Evolutionary conservation across 768 basidiomycete species (phyloP).

Genomic region (Podaxis carcinomalis): DNA sequence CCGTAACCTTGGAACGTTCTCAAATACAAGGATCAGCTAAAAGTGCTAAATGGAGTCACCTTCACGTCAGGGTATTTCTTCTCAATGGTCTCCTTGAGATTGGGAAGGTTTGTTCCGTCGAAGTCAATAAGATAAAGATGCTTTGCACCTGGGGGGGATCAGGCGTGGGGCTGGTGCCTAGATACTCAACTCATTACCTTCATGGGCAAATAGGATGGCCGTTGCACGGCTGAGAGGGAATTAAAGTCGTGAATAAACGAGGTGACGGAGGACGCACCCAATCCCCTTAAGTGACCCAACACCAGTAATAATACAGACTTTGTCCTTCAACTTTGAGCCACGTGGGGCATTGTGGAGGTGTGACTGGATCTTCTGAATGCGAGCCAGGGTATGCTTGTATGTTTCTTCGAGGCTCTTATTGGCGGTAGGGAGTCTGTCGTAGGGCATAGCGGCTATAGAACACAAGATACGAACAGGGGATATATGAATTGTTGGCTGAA

Average conservation of each 20-base stretch:
- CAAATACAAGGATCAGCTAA: neutral
- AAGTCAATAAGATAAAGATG: slow-evolving; percentile 78
- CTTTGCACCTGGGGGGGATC: slow-evolving; percentile 50
- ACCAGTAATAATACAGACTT: slow-evolving; percentile 87
- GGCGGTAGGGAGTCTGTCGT: slow-evolving; percentile 28
- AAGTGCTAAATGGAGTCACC: slow-evolving; percentile 30
- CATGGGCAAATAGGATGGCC: slow-evolving; percentile 71
- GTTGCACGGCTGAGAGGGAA: slow-evolving; percentile 54
- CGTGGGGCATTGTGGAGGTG: slow-evolving; percentile 58
- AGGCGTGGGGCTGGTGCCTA: neutral
- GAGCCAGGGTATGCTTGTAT: slow-evolving; percentile 55
- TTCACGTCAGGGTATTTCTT: slow-evolving; percentile 73
- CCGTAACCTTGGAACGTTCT: slow-evolving; percentile 58
- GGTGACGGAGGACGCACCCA: slow-evolving; percentile 48
- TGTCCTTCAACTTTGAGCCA: slow-evolving; percentile 56
- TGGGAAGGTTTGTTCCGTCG: slow-evolving; percentile 59
- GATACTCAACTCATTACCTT: slow-evolving; percentile 42
- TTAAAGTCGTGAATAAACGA: neutral
- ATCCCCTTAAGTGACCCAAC: slow-evolving; percentile 86
- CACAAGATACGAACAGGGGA: neutral
- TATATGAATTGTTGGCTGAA: neutral
- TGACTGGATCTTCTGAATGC: slow-evolving; percentile 63
- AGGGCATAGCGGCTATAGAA: slow-evolving; percentile 25
- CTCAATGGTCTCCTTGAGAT: slow-evolving; percentile 66
- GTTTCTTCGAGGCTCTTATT: slow-evolving; percentile 42